phyloP scores from a whole-genome alignment of 768 basidiomycete genomes.

The Neoboletus magnificus region DNA sequence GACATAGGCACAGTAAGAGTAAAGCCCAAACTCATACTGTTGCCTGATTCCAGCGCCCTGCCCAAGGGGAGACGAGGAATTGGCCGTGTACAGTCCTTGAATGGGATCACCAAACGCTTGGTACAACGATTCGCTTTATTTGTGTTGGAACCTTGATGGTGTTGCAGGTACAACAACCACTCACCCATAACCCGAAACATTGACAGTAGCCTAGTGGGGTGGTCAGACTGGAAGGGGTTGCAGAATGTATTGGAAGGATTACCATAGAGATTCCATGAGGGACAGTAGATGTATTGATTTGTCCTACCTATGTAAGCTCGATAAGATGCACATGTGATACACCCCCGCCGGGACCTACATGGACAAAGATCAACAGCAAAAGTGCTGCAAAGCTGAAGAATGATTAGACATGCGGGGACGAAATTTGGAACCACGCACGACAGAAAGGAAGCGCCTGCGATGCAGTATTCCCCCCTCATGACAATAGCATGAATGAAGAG shows the following conservation, averaged over 20 bases:
- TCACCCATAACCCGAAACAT: slow-evolving; percentile 71
- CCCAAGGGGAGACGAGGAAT: slow-evolving; percentile 60
- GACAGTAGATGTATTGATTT: slow-evolving; percentile 74
- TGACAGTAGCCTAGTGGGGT: slow-evolving; percentile 54
- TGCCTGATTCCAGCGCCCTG: slow-evolving; percentile 59
- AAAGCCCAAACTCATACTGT: slow-evolving; percentile 76
- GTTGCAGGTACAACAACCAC: slow-evolving; percentile 14
- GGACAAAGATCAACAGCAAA: slow-evolving; percentile 73
- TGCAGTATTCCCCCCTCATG: slow-evolving; percentile 77
- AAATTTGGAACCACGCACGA: slow-evolving; percentile 47
- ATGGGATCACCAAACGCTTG: slow-evolving; percentile 55
- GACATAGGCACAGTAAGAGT: slow-evolving; percentile 74
- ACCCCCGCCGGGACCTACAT: slow-evolving; percentile 48
- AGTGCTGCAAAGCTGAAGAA: slow-evolving; percentile 33
- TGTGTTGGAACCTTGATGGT: background rate
- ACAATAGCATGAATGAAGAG: slow-evolving; percentile 20
- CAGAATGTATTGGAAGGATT: slow-evolving; percentile 18
- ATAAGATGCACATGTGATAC: slow-evolving; percentile 22
- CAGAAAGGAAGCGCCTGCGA: slow-evolving; percentile 66
- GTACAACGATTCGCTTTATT: slow-evolving; percentile 47
- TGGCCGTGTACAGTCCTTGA: slow-evolving; percentile 60
- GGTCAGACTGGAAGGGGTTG: slow-evolving; percentile 14
- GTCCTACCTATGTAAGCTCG: slow-evolving; percentile 56
- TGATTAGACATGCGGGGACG: slow-evolving; percentile 12
- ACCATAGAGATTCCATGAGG: slow-evolving; percentile 76